Conservation (phyloP, 2,329 filamentous ascomycete genomes). For the Aschersonia sp. region DNA sequence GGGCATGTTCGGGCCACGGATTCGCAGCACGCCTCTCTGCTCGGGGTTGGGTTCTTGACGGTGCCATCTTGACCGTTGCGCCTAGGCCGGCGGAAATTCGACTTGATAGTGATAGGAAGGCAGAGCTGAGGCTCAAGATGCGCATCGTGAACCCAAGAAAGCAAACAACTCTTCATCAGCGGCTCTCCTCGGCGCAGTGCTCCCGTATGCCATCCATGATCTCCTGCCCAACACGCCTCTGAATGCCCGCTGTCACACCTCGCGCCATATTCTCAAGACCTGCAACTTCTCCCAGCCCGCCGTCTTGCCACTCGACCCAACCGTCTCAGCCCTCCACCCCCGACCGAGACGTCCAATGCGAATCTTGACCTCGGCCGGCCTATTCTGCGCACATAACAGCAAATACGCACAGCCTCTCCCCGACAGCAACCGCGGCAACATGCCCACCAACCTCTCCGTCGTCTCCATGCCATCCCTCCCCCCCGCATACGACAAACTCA, state of each 20-base stretch:
- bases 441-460: slow-evolving; percentile 62
- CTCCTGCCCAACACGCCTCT: neutral
- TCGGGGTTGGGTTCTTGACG: no score
- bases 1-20: no score
- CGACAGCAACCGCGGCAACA: slow-evolving; percentile 50
- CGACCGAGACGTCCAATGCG: slow-evolving; percentile 37
- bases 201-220: neutral
- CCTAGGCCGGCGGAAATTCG: no score
- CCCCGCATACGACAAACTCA: slow-evolving; percentile 79
- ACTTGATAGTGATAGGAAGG: no score
- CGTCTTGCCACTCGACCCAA: slow-evolving; percentile 70
- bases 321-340: slow-evolving; percentile 61
- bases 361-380: slow-evolving; percentile 58
- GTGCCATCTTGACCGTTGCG: no score
- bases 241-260: slow-evolving; percentile 6
- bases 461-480: slow-evolving; percentile 88
- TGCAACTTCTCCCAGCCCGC: slow-evolving; percentile 92
- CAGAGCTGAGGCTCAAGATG: no score
- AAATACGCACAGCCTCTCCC: slow-evolving; percentile 72
- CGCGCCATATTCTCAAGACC: slow-evolving; percentile 73
- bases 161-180: no score
- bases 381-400: slow-evolving; percentile 81
- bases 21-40: no score
- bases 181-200: neutral
- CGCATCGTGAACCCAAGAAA: no score